phyloP scores from a whole-genome alignment of 352 stramenopile genomes.

The Pythium folliculosum region DNA sequence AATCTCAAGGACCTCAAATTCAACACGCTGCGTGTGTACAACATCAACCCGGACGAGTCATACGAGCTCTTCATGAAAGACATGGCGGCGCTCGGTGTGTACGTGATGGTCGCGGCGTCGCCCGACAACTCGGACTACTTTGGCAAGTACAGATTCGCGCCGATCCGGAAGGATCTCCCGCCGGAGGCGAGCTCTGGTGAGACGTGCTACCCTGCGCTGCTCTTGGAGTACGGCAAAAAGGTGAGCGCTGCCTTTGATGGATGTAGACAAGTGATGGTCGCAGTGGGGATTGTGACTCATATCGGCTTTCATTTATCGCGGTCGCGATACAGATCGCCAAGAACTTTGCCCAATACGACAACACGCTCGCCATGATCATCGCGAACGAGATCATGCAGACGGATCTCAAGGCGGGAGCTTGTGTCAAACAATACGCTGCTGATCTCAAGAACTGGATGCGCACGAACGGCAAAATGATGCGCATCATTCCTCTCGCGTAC shows the following conservation, averaged over 20 bases:
- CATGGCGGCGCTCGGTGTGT: constrained; percentile 76
- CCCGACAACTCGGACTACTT: constrained; percentile 85
- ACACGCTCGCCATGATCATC: constrained; percentile 80
- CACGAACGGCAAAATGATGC: constrained; percentile 82
- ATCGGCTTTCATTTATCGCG: neutral
- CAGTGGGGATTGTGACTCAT: no score
- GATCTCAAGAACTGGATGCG: constrained; percentile 90
- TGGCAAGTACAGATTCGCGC: constrained; percentile 80
- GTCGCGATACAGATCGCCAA: constrained; percentile 56
- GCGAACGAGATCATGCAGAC: constrained; percentile 89
- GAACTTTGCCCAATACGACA: constrained; percentile 89
- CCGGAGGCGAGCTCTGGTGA: constrained; percentile 57
- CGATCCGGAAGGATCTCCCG: constrained; percentile 35
- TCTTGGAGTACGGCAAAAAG: constrained; percentile 86
- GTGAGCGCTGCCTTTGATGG: neutral
- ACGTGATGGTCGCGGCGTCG: constrained; percentile 79
- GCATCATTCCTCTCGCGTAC: constrained; percentile 78
- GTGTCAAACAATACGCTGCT: constrained; percentile 81
- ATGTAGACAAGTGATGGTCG: no score
- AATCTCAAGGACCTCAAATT: constrained; percentile 76
- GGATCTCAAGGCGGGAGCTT: constrained; percentile 71
- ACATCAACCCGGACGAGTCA: constrained; percentile 82
- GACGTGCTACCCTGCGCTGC: constrained; percentile 81
- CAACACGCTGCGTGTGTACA: constrained; percentile 88
- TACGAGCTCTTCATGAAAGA: constrained; percentile 87